Base-by-base conservation (phyloP, 179 eudicot species). In the Beta lomatogona region DNA sequence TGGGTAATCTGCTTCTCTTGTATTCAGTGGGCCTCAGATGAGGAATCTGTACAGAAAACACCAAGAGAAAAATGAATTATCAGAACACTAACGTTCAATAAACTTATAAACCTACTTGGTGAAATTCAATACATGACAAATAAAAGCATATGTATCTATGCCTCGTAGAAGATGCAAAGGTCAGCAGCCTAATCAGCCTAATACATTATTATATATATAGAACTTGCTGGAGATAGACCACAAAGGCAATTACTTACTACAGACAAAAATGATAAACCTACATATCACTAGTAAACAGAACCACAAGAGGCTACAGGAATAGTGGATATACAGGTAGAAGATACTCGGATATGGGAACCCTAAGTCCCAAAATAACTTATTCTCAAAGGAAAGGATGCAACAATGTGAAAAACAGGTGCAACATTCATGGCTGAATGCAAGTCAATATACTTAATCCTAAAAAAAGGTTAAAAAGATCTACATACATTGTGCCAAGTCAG, bases 11-110 rank as follows among this genome's bases (percentile, higher is more conserved):
- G 54, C 93, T 90, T 83, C 98, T 92, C 91, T 90, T 95, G 82
- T 93, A 95, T 77, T 95, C 93, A 28, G 97, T 86, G 67, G 98
- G 97, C 83, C 98, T 94, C 91, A 94, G 77, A 79, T 93, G 98
- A 54, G 98, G 98, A 89, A 95, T 95, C 98, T 95, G 86, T 71
- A 67, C 22, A 76, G 5, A n/a, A 18, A 14, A 6, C 44, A 19
- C 6, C 41, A 18, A 46, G n/a, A 15, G n/a, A 41, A 61, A 55
- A 0, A 71, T 53, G 6, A 45, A 7, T 11, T 31, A 57, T 22
- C 19, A 3, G 41, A 36, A 36, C 41, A 36, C 41, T 36, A 2
- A 36, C 3, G 41, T 36, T 36, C 41, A 36, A 36, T 36, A 36
- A 36, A 36, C 41, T 36, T 36, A 3, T 36, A 36, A 36, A 36